Evolutionary conservation across 495 filamentous ascomycete species (phyloP), one percentile per base, ranked within the genome.

Genomic region (Aspergillus heteromorphus): DNA sequence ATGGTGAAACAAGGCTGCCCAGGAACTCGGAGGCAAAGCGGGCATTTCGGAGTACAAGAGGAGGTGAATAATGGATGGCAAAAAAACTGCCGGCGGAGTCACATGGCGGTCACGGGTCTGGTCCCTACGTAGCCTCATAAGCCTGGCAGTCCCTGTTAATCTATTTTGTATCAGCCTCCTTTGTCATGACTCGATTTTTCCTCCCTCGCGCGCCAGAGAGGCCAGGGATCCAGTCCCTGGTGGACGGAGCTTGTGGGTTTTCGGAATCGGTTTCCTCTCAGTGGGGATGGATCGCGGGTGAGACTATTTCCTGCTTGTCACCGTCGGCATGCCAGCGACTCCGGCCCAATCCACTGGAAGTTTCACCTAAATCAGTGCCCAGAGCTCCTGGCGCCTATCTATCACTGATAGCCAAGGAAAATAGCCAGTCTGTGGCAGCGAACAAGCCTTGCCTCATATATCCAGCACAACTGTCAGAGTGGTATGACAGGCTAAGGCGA

Each of bases 31-130:
- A 19, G 40, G 41, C 19, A 6, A 6, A 29, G 41, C 16, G 40
- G 25, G 16, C 4, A 19, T 27, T 20, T n/a, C n/a, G 29, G 31
- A 17, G 21, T 8, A 6, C 8, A 45, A 31, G 53, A n/a, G n/a
- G n/a, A n/a, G n/a, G n/a, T n/a, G n/a, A n/a, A n/a, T n/a, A n/a
- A n/a, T n/a, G n/a, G n/a, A n/a, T n/a, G n/a, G n/a, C n/a, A n/a
- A n/a, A n/a, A 13, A 43, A 43, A 41, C 23, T 29, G 21, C 45
- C 45, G 49, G 40, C 49, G 49, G 36, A 48, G 47, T 36, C 53
- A 49, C 53, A 49, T 55, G 53, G 53, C 45, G 53, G 53, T 55
- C 45, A 55, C 53, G 53, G 53, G 53, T 49, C 51, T 49, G 45
- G 34, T 38, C 34, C 34, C 34, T 34, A 30, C n/a, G 27, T 10